These are phyloP conservation scores for Trichomonascaceae sp. DNA, from an alignment of 1,139 yeast genomes.

Conservation along the genomic window DNA sequence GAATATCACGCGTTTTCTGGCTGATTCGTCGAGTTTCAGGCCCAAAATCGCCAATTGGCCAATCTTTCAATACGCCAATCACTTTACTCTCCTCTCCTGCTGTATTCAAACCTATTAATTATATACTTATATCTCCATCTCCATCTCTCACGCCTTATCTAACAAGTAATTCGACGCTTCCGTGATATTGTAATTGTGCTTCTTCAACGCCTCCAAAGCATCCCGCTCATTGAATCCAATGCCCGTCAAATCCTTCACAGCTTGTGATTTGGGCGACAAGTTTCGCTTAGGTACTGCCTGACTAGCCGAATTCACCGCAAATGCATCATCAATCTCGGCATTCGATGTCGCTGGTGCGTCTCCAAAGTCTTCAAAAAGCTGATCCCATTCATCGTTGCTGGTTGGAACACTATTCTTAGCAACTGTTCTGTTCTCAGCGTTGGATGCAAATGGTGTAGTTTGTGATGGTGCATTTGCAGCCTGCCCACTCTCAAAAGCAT, in stretches of 20 bases:
- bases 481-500: constrained; percentile 20
- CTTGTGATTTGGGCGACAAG: constrained; percentile 22
- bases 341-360: constrained; percentile 30
- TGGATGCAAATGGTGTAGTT: constrained; percentile 19
- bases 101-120: too few species aligned
- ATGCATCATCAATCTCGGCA: constrained; percentile 24
- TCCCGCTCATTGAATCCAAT: constrained; percentile 79
- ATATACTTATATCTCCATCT: background rate
- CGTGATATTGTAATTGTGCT: constrained; percentile 67
- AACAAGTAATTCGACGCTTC: constrained; percentile 79
- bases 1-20: too few species aligned
- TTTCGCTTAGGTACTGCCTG: constrained; percentile 13
- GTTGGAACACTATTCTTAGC: constrained; percentile 11
- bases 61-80: too few species aligned
- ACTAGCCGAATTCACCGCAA: constrained; percentile 14
- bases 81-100: too few species aligned
- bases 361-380: constrained; percentile 82
- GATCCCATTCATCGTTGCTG: constrained; percentile 79
- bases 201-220: constrained; percentile 61
- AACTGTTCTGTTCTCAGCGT: constrained; percentile 4
- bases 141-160: constrained; percentile 35
- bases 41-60: too few species aligned
- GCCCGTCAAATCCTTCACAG: constrained; percentile 70
- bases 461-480: constrained; percentile 43
- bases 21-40: too few species aligned